Conservation (phyloP, 345 rosid species). For the Salix brachista region DNA sequence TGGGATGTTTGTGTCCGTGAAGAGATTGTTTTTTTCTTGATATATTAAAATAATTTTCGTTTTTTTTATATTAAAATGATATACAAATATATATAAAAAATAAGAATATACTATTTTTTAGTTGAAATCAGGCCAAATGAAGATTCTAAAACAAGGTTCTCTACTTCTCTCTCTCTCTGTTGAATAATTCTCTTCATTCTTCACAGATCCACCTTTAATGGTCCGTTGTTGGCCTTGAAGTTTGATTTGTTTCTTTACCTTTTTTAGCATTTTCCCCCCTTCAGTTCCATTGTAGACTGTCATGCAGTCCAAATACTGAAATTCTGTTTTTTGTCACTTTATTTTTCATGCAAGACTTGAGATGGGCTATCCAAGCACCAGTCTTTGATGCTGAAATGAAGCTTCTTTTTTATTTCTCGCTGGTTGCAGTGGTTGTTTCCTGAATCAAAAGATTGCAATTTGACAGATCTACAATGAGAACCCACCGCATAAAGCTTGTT, state of each 20-base stretch:
- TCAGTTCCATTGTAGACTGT: neutral
- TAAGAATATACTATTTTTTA: no score
- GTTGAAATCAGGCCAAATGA: no score
- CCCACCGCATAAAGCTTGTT: slow-evolving; percentile 24
- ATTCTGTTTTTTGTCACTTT: neutral
- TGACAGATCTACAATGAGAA: slow-evolving; percentile 33
- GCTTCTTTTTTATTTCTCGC: slow-evolving; percentile 6
- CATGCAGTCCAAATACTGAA: neutral
- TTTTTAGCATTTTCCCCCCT: neutral
- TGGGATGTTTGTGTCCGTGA: no score
- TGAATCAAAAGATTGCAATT: slow-evolving; percentile 10
- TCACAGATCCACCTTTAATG: slow-evolving; percentile 14
- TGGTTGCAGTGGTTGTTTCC: slow-evolving; percentile 6
- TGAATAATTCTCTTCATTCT: neutral
- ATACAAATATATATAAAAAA: no score
- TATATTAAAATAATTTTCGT: no score
- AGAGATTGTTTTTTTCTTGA: no score
- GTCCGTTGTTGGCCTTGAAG: neutral
- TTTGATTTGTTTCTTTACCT: neutral
- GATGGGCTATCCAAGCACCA: slow-evolving; percentile 18
- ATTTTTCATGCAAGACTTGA: slow-evolving; percentile 30
- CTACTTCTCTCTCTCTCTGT: no score
- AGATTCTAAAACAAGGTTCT: no score
- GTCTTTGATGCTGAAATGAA: slow-evolving; percentile 25
- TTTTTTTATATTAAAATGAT: no score